Conservation (phyloP, 352 stramenopile species). For the Thalassiosira ordinaria region DNA sequence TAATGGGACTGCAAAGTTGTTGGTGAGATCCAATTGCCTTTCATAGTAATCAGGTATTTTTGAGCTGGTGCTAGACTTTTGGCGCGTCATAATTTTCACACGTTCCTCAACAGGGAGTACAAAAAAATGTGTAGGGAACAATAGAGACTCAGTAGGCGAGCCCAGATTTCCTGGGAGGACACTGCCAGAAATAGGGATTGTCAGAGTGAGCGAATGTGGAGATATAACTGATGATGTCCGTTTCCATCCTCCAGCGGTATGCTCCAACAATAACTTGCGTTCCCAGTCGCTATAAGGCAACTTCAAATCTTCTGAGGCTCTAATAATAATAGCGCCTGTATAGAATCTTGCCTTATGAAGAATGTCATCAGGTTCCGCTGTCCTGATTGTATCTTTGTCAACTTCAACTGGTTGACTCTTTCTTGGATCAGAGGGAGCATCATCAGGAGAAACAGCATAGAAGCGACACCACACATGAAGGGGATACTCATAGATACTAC, state of each 20-base stretch:
- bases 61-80: background rate
- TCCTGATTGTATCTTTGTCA: too few species aligned
- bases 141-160: constrained; percentile 49
- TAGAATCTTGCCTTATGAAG: constrained; percentile 41
- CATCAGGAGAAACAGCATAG: background rate
- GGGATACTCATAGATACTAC: constrained; percentile 35
- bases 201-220: constrained; percentile 23
- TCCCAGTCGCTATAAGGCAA: constrained; percentile 59
- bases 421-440: background rate
- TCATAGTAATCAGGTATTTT: constrained; percentile 48
- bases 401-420: too few species aligned
- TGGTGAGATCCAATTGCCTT: constrained; percentile 53
- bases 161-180: constrained; percentile 54
- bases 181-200: constrained; percentile 60
- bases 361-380: too few species aligned
- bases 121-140: constrained; percentile 54
- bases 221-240: constrained; percentile 10
- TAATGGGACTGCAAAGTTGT: constrained; percentile 66
- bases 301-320: constrained; percentile 42
- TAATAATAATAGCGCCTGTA: constrained; percentile 62
- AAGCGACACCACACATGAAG: constrained; percentile 57
- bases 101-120: constrained; percentile 35
- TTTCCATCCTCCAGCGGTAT: constrained; percentile 24
- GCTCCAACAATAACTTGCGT: constrained; percentile 41
- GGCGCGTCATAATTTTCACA: constrained; percentile 19